Percentiles rank a stretch among this genome's conserved stretches.
phyloP scores from a whole-genome alignment of 192 early-diverging fungal genomes.

The Pilaira anomala region DNA sequence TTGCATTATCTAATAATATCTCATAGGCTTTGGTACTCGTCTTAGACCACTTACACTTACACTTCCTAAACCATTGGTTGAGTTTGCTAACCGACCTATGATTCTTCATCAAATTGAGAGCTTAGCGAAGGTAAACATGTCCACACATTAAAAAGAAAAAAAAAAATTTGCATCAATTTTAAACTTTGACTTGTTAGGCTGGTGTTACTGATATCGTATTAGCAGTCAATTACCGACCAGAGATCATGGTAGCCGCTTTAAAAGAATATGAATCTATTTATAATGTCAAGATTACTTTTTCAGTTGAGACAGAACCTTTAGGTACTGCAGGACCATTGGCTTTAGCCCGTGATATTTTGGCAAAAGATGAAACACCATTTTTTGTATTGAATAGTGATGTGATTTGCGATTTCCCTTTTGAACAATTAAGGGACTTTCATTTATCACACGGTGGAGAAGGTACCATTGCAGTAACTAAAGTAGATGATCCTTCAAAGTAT shows the following conservation, averaged over 20 bases:
- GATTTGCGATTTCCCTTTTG: constrained; percentile 98
- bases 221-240: constrained; percentile 98
- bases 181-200: constrained; percentile 59
- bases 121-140: constrained; percentile 82
- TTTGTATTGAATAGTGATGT: constrained; percentile 99
- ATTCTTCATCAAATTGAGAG: constrained; percentile 99
- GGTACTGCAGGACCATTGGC: constrained; percentile 96
- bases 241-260: constrained; percentile 92
- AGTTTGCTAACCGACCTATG: constrained; percentile 99
- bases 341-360: constrained; percentile 87
- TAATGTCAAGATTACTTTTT: constrained; percentile 93
- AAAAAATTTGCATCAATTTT: not conserved
- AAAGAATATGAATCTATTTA: constrained; percentile 91
- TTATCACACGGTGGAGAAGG: constrained; percentile 87
- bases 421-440: constrained; percentile 87
- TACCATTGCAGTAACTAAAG: constrained; percentile 93
- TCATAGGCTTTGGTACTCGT: constrained; percentile 94
- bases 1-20: not conserved
- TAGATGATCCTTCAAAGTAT: constrained; percentile 98
- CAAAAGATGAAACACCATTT: constrained; percentile 90
- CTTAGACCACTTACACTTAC: constrained; percentile 95
- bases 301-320: constrained; percentile 94
- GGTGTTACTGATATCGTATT: constrained; percentile 97
- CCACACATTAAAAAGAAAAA: not conserved
- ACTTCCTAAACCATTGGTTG: constrained; percentile 96